Conservation (phyloP, 441 rosid genomes). For the Euphorbia celastroides region DNA sequence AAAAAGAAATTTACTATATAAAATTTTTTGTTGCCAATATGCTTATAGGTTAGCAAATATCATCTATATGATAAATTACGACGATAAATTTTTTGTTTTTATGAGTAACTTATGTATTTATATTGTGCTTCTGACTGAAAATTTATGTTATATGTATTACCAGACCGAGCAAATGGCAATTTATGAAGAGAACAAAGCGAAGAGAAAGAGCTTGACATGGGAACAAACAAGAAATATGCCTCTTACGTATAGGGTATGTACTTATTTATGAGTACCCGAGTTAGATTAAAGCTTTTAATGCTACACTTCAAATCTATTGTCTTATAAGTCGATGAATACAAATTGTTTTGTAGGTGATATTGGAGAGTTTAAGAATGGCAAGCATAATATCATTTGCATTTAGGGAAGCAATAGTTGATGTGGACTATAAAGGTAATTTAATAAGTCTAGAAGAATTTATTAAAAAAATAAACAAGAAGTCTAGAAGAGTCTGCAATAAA, state of each 20-base stretch:
- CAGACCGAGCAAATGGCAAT: conserved; percentile 76
- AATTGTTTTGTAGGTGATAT: conserved; percentile 47
- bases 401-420: conserved; percentile 90
- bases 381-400: conserved; percentile 91
- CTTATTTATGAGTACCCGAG: not conserved
- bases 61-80: too few species aligned
- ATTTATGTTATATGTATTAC: too few species aligned
- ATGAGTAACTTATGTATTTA: too few species aligned
- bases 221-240: conserved; percentile 80
- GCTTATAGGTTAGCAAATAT: too few species aligned
- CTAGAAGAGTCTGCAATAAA: not conserved
- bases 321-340: too few species aligned
- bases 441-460: conserved; percentile 11
- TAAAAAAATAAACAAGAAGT: not conserved
- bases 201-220: conserved; percentile 59
- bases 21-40: too few species aligned
- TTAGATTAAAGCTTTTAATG: too few species aligned
- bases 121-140: too few species aligned
- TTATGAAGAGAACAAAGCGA: conserved; percentile 39
- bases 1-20: too few species aligned
- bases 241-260: conserved; percentile 55
- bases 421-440: conserved; percentile 74
- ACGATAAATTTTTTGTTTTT: too few species aligned
- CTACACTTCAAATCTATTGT: too few species aligned
- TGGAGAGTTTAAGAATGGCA: conserved; percentile 88